phyloP scores from a whole-genome alignment of 1,284 basidiomycete genomes.

The Sutorius eximius region DNA sequence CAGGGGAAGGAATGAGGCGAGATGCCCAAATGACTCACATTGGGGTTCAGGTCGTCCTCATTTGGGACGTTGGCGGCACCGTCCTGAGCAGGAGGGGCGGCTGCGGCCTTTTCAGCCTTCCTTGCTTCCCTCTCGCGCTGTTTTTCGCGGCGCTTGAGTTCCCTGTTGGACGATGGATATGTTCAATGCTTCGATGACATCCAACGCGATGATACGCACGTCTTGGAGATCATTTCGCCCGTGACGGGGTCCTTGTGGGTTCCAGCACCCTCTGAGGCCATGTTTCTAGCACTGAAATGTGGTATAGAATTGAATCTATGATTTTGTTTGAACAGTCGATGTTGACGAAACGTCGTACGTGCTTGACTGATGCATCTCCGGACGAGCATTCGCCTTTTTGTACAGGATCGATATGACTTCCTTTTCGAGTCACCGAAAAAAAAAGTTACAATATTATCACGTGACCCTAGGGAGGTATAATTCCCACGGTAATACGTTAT shows the following conservation, averaged over 20 bases:
- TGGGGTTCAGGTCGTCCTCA: conserved; percentile 81
- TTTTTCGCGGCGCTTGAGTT: conserved; percentile 90
- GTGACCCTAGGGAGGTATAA: neutral
- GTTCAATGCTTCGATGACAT: conserved; percentile 18
- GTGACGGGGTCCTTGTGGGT: conserved; percentile 85
- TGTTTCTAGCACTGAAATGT: conserved; percentile 31
- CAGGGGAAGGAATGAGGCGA: neutral
- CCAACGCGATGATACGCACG: conserved; percentile 51
- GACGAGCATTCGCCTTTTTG: conserved; percentile 29
- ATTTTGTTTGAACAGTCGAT: neutral
- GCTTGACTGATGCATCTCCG: conserved; percentile 25
- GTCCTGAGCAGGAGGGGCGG: conserved; percentile 39
- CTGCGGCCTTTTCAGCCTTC: conserved; percentile 78
- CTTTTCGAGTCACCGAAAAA: conserved; percentile 28
- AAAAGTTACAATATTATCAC: conserved; percentile 1
- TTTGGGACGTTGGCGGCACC: conserved; percentile 46
- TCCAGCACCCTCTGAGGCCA: conserved; percentile 54
- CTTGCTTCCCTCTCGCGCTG: conserved; percentile 81
- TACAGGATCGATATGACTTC: conserved; percentile 29
- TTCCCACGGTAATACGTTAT: too few relatives aligned
- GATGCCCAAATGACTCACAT: conserved; percentile 45
- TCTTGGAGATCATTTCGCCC: conserved; percentile 94
- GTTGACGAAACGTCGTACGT: conserved; percentile 13
- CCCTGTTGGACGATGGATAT: conserved; percentile 51
- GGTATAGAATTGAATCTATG: conserved; percentile 5